These are phyloP conservation scores for Dichomitus squalens DNA, from an alignment of 1,284 basidiomycete genomes.

Conservation along the genomic window DNA sequence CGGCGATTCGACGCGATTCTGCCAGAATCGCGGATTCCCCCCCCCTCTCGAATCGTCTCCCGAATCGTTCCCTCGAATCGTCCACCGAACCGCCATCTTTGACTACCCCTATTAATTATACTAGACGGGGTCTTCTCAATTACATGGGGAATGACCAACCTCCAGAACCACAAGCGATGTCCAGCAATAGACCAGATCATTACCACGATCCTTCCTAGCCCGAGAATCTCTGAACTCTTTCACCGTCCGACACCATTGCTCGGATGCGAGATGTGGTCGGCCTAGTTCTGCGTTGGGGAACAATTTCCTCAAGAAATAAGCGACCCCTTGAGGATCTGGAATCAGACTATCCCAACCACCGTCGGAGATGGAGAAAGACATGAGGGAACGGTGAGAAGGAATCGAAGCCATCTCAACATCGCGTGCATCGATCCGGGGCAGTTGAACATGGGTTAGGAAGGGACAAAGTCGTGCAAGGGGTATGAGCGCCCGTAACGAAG, in stretches of 20 bases:
- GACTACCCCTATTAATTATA: too few species aligned
- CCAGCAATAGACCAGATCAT: too few species aligned
- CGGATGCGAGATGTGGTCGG: not conserved
- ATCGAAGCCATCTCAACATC: not conserved
- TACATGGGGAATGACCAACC: too few species aligned
- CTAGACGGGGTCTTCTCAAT: too few species aligned
- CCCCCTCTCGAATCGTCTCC: too few species aligned
- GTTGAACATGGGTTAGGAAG: not conserved
- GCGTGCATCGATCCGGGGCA: slow-evolving; percentile 1
- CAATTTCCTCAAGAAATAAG: not conserved
- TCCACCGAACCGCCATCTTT: too few species aligned
- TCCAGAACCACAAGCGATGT: too few species aligned
- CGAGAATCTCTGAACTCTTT: too few species aligned
- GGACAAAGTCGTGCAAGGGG: not conserved
- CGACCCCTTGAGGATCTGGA: not conserved
- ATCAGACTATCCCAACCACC: not conserved
- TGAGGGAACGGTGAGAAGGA: not conserved
- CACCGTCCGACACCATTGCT: not conserved
- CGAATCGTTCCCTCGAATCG: too few species aligned
- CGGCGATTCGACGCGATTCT: too few species aligned
- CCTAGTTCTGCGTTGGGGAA: not conserved
- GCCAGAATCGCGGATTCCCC: too few species aligned
- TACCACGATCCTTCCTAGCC: too few species aligned
- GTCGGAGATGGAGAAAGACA: not conserved
- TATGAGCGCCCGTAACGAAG: not conserved